Percentiles rank a stretch among this genome's conserved stretches.
These are phyloP conservation scores for Mycothermus thermophilus DNA, from an alignment of 495 filamentous ascomycete genomes.

Conservation along the genomic window DNA sequence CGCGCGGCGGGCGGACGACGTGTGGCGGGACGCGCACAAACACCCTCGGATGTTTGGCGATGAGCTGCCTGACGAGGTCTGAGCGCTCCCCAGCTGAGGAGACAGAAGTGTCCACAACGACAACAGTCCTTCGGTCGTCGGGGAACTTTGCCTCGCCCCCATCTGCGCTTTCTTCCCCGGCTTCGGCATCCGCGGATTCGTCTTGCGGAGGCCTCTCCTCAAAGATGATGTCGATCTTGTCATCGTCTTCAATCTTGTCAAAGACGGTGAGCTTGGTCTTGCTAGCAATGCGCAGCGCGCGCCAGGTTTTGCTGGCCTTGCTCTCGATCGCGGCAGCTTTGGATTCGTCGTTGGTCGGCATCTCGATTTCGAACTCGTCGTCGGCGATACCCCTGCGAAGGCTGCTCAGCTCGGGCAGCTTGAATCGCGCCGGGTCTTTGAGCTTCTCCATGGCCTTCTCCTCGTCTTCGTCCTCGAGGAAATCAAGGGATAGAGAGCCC, in stretches of 20 bases:
- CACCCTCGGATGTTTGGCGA: constrained; percentile 28
- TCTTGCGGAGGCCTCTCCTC: constrained; percentile 21
- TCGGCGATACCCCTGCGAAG: constrained; percentile 49
- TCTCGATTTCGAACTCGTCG: constrained; percentile 71
- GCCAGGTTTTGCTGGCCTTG: constrained; percentile 80
- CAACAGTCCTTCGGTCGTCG: constrained; percentile 29
- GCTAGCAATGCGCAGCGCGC: constrained; percentile 64
- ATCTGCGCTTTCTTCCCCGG: constrained; percentile 15
- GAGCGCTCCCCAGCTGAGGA: constrained; percentile 19
- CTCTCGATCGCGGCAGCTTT: constrained; percentile 49
- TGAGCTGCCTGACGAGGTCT: constrained; percentile 23
- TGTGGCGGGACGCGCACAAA: constrained; percentile 27
- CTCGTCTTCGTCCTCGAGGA: constrained; percentile 51
- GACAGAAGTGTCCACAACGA: constrained; percentile 31
- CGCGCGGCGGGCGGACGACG: constrained; percentile 28
- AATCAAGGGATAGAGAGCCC: constrained; percentile 59
- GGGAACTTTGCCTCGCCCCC: constrained; percentile 20
- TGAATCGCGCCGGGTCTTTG: constrained; percentile 31
- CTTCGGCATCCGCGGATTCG: constrained; percentile 1
- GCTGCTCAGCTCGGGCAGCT: constrained; percentile 29
- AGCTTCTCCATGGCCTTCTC: constrained; percentile 33
- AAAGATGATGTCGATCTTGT: constrained; percentile 45
- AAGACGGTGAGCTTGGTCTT: constrained; percentile 59
- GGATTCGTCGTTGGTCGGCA: constrained; percentile 56
- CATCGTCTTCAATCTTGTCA: constrained; percentile 73